Evolutionary conservation across 768 basidiomycete genomes (phyloP).

Genomic region (Trametes sanguinea): DNA sequence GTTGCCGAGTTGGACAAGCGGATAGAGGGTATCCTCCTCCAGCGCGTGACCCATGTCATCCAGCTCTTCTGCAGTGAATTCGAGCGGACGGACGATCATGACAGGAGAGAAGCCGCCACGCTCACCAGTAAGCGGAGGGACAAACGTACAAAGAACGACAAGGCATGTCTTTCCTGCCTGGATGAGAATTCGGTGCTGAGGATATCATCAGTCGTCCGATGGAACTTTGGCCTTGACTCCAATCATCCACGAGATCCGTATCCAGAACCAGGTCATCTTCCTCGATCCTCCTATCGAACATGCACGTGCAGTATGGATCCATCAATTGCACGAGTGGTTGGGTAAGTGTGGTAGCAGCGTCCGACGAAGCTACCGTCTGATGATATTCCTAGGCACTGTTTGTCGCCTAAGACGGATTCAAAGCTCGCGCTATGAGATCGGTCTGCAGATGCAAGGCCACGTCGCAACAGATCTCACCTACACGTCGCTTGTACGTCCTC

Average conservation of each 20-base stretch:
- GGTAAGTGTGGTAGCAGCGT: slow-evolving; percentile 42
- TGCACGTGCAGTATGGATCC: slow-evolving; percentile 87
- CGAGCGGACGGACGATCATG: slow-evolving; percentile 69
- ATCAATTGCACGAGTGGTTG: slow-evolving; percentile 87
- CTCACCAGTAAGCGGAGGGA: slow-evolving; percentile 67
- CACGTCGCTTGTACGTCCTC: slow-evolving; percentile 67
- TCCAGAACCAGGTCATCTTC: slow-evolving; percentile 99
- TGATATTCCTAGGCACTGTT: slow-evolving; percentile 60
- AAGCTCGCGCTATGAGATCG: slow-evolving; percentile 96
- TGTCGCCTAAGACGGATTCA: slow-evolving; percentile 87
- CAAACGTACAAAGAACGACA: slow-evolving; percentile 77
- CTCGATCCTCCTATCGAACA: slow-evolving; percentile 97
- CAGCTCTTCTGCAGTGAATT: slow-evolving; percentile 90
- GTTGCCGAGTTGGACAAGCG: slow-evolving; percentile 59
- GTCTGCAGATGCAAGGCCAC: slow-evolving; percentile 82
- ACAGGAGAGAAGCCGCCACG: slow-evolving; percentile 54
- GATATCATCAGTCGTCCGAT: slow-evolving; percentile 58
- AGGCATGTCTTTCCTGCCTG: slow-evolving; percentile 45
- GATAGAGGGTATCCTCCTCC: slow-evolving; percentile 79
- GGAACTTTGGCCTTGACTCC: slow-evolving; percentile 77
- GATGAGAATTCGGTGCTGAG: neutral
- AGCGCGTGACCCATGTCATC: slow-evolving; percentile 74
- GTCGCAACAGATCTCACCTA: slow-evolving; percentile 73
- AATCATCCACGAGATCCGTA: slow-evolving; percentile 93
- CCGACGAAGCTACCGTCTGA: neutral